These are phyloP conservation scores for Ephemerocybe angulata DNA, from an alignment of 768 basidiomycete genomes.

Conservation along the genomic window DNA sequence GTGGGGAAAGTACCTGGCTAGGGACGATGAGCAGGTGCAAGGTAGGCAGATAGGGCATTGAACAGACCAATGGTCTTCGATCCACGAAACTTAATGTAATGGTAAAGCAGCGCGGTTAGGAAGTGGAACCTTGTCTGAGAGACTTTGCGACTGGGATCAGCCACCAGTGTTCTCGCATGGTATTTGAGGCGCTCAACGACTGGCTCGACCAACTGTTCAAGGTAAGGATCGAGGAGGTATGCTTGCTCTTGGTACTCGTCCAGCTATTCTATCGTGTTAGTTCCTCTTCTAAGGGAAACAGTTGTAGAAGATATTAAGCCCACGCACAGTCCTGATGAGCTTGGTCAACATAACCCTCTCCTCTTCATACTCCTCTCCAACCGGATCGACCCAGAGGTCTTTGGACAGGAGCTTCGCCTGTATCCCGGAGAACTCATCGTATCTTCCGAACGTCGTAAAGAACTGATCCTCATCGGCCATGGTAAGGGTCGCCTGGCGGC, in stretches of 20 bases:
- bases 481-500: not conserved
- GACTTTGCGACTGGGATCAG: conserved; percentile 23
- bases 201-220: conserved; percentile 76
- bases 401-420: conserved; percentile 49
- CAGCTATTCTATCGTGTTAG: conserved; percentile 48
- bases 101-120: conserved; percentile 65
- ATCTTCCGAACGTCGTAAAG: conserved; percentile 58
- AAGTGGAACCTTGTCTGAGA: conserved; percentile 43
- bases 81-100: conserved; percentile 83
- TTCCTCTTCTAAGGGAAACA: not conserved
- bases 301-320: not conserved
- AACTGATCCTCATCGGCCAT: conserved; percentile 36
- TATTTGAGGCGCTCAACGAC: conserved; percentile 61
- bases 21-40: conserved; percentile 4
- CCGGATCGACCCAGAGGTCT: conserved; percentile 43
- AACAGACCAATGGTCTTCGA: conserved; percentile 86
- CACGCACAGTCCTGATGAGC: conserved; percentile 22
- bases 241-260: conserved; percentile 90
- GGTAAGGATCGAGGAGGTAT: conserved; percentile 85
- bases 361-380: conserved; percentile 37
- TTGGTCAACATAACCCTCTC: conserved; percentile 42
- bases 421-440: conserved; percentile 52
- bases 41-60: conserved; percentile 7
- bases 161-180: conserved; percentile 43
- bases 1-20: conserved; percentile 94